These are phyloP conservation scores for Paulownia fortunei DNA, from an alignment of 257 asterid genomes.

Conservation along the genomic window DNA sequence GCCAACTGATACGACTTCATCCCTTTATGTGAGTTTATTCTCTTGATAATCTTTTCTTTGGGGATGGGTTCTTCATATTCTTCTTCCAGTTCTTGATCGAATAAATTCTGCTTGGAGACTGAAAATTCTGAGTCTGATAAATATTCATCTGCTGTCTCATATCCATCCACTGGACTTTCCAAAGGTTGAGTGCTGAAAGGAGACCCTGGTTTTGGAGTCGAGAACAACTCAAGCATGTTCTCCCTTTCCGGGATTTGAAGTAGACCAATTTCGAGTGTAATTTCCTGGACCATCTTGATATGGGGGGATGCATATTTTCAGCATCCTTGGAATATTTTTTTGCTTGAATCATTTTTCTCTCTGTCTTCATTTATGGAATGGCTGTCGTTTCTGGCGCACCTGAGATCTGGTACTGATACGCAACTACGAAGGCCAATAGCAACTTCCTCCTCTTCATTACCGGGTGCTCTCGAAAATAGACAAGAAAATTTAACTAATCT, in stretches of 20 bases:
- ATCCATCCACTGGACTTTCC: slow-evolving; percentile 60
- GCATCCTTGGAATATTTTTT: slow-evolving; percentile 47
- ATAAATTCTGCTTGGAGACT: slow-evolving; percentile 66
- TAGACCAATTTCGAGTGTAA: slow-evolving; percentile 55
- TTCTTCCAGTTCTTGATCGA: slow-evolving; percentile 50
- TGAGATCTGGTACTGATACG: slow-evolving; percentile 57
- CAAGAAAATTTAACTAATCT: not conserved
- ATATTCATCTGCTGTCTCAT: slow-evolving; percentile 78
- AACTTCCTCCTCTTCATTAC: slow-evolving; percentile 51
- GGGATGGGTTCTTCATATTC: slow-evolving; percentile 60
- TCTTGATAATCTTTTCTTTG: slow-evolving; percentile 61
- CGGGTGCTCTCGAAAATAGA: slow-evolving; percentile 55
- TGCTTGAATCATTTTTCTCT: slow-evolving; percentile 23
- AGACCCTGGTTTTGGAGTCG: slow-evolving; percentile 39
- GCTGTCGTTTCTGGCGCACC: slow-evolving; percentile 19
- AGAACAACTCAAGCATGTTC: slow-evolving; percentile 46
- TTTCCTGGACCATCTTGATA: slow-evolving; percentile 61
- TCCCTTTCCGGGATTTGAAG: slow-evolving; percentile 65
- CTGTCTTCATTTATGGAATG: slow-evolving; percentile 15
- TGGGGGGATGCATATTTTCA: slow-evolving; percentile 36
- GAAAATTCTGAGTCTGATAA: slow-evolving; percentile 64
- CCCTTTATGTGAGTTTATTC: slow-evolving; percentile 72
- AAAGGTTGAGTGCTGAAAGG: not conserved
- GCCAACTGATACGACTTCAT: slow-evolving; percentile 80
- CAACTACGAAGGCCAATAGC: slow-evolving; percentile 46